phyloP scores from a whole-genome alignment of 371 early-diverging fungal genomes.

The Apophysomyces elegans region DNA sequence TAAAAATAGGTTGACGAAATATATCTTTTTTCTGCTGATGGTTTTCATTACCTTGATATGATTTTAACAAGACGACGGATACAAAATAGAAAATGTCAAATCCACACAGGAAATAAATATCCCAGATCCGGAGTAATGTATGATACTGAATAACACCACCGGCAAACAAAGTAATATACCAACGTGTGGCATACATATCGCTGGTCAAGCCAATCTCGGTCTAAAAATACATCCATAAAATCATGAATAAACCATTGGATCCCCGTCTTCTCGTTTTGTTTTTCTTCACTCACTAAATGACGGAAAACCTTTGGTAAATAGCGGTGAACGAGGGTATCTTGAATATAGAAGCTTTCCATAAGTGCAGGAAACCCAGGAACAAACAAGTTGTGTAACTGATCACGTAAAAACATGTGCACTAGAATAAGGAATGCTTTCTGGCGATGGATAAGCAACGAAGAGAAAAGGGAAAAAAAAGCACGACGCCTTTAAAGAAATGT shows the following conservation, averaged over 20 bases:
- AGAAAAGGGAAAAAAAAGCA: background rate
- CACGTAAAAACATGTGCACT: conserved; percentile 58
- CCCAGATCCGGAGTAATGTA: conserved; percentile 66
- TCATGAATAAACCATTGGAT: background rate
- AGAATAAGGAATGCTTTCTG: conserved; percentile 62
- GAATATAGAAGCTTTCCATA: conserved; percentile 67
- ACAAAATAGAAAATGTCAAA: conserved; percentile 65
- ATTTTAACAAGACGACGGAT: conserved; percentile 57
- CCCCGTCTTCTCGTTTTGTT: background rate
- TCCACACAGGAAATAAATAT: conserved; percentile 59
- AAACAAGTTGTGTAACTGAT: conserved; percentile 58
- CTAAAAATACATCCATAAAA: conserved; percentile 22
- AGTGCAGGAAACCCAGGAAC: conserved; percentile 67
- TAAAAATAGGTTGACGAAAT: conserved; percentile 16
- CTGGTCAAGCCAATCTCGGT: conserved; percentile 51
- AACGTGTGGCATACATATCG: conserved; percentile 62
- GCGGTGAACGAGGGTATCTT: conserved; percentile 54
- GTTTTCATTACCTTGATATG: conserved; percentile 50
- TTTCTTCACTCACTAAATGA: conserved; percentile 50
- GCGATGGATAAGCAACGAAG: background rate
- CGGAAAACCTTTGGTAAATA: conserved; percentile 54
- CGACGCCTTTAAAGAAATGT: background rate
- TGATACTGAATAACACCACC: conserved; percentile 64
- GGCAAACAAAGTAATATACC: conserved; percentile 70
- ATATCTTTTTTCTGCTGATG: conserved; percentile 1